These are phyloP conservation scores for Funneliformis geosporum DNA, from an alignment of 192 early-diverging fungal genomes.

Conservation along the genomic window DNA sequence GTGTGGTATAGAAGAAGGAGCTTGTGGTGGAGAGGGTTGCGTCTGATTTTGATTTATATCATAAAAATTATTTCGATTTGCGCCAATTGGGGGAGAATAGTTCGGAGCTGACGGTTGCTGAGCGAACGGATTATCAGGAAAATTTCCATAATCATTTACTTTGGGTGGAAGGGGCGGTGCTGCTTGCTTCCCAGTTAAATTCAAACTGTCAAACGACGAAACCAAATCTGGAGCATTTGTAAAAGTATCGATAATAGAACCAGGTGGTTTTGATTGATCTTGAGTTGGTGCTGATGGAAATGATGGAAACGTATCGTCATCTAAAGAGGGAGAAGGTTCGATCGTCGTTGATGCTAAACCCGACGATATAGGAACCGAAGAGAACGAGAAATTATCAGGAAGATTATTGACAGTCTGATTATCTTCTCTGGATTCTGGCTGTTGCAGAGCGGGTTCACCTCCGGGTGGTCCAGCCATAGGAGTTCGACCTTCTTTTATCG, in stretches of 20 bases:
- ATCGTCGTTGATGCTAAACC: neutral
- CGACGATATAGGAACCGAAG: slow-evolving; percentile 29
- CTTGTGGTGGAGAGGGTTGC: slow-evolving; percentile 26
- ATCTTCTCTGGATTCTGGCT: neutral
- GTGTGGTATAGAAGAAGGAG: slow-evolving; percentile 4
- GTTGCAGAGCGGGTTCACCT: slow-evolving; percentile 14
- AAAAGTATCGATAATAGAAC: slow-evolving; percentile 5
- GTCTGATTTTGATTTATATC: slow-evolving; percentile 19
- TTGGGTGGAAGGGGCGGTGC: slow-evolving; percentile 25
- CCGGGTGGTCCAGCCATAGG: slow-evolving; percentile 64
- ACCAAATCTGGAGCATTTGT: slow-evolving; percentile 17
- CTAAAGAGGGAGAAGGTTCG: neutral
- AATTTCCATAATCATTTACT: neutral
- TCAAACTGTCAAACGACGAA: neutral
- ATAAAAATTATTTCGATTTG: neutral
- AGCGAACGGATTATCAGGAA: neutral
- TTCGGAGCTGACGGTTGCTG: neutral
- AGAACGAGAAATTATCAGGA: slow-evolving; percentile 39
- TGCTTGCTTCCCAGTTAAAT: neutral
- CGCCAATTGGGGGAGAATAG: slow-evolving; percentile 8
- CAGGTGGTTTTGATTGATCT: neutral
- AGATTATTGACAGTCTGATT: slow-evolving; percentile 2
- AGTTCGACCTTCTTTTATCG: slow-evolving; percentile 77
- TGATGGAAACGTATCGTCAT: slow-evolving; percentile 30
- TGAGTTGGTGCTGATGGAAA: slow-evolving; percentile 30